phyloP scores from a whole-genome alignment of 805 yeast species.

The Spathaspora arborariae region DNA sequence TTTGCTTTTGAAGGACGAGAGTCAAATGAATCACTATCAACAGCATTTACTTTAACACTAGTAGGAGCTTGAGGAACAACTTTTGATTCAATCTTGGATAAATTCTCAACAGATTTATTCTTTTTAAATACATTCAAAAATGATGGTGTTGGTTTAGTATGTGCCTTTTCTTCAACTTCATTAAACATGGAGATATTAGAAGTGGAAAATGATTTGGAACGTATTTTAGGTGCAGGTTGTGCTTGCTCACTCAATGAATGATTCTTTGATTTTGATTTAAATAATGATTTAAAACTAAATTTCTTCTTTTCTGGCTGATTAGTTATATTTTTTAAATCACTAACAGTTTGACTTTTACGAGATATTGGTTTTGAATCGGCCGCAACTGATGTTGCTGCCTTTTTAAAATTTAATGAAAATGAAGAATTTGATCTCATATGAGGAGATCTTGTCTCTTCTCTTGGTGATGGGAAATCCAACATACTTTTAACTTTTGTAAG shows the following conservation, averaged over 20 bases:
- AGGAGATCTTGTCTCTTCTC: constrained; percentile 10
- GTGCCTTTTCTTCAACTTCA: constrained; percentile 4
- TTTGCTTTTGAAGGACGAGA: background rate
- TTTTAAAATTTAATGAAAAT: constrained; percentile 11
- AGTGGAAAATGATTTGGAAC: constrained; percentile 27
- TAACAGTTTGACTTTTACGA: constrained; percentile 15
- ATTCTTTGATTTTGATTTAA: constrained; percentile 33
- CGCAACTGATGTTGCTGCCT: constrained; percentile 1
- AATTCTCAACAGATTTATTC: constrained; percentile 17
- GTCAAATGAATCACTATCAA: background rate
- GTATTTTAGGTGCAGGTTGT: constrained; percentile 9
- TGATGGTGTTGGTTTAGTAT: background rate
- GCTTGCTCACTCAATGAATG: constrained; percentile 19
- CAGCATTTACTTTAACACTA: background rate
- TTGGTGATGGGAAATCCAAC: constrained; percentile 3
- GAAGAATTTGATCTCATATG: constrained; percentile 20
- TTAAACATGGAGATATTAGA: constrained; percentile 19
- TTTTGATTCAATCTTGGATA: constrained; percentile 6
- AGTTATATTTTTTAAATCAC: constrained; percentile 12
- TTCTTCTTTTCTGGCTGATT: constrained; percentile 20
- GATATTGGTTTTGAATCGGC: background rate
- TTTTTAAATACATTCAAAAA: constrained; percentile 20
- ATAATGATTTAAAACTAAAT: constrained; percentile 36
- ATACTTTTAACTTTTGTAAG: constrained; percentile 4
- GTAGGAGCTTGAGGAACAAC: background rate